Percentiles rank a stretch among this genome's conserved stretches.
Conservation (phyloP, 305 asterid genomes). For the Lippia alba region DNA sequence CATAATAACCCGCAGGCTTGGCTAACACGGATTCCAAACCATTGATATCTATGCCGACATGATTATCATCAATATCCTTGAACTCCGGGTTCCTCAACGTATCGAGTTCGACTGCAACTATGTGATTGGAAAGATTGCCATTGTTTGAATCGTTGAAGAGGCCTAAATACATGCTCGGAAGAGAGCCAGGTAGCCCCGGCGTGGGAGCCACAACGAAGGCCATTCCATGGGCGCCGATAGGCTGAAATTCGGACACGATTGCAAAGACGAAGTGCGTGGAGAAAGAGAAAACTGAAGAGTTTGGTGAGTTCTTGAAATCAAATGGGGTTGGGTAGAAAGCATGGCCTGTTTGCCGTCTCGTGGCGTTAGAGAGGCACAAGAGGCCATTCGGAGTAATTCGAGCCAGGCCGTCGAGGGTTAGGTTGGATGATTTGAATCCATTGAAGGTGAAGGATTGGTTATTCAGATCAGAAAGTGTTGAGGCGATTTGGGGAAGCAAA, state of each 20-base stretch:
- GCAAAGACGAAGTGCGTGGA: slow-evolving; percentile 55
- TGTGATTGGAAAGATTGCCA: slow-evolving; percentile 47
- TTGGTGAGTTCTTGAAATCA: slow-evolving; percentile 43
- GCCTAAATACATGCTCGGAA: slow-evolving; percentile 48
- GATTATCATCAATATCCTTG: slow-evolving; percentile 53
- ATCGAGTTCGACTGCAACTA: slow-evolving; percentile 59
- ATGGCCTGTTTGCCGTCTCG: slow-evolving; percentile 41
- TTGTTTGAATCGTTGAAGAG: slow-evolving; percentile 49
- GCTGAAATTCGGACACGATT: slow-evolving; percentile 50
- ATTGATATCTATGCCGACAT: slow-evolving; percentile 57
- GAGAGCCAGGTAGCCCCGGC: slow-evolving; percentile 40
- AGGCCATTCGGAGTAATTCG: slow-evolving; percentile 36
- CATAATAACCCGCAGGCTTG: slow-evolving; percentile 38
- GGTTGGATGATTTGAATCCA: slow-evolving; percentile 39
- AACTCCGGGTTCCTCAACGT: slow-evolving; percentile 43
- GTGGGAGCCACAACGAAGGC: slow-evolving; percentile 52
- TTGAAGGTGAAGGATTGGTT: slow-evolving; percentile 43
- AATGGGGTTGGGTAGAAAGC: slow-evolving; percentile 50
- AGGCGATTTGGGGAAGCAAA: slow-evolving; percentile 11
- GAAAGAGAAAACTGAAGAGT: slow-evolving; percentile 43
- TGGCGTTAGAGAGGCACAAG: slow-evolving; percentile 38
- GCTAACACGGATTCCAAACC: slow-evolving; percentile 32
- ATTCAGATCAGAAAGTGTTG: neutral
- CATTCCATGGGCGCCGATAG: slow-evolving; percentile 56
- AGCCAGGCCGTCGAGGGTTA: slow-evolving; percentile 47